A percentile compares a stretch with the other conserved stretches of the same genome.
These are phyloP conservation scores for Hypoxylon sp. DNA, from an alignment of 2,329 filamentous ascomycete species.

Conservation along the genomic window DNA sequence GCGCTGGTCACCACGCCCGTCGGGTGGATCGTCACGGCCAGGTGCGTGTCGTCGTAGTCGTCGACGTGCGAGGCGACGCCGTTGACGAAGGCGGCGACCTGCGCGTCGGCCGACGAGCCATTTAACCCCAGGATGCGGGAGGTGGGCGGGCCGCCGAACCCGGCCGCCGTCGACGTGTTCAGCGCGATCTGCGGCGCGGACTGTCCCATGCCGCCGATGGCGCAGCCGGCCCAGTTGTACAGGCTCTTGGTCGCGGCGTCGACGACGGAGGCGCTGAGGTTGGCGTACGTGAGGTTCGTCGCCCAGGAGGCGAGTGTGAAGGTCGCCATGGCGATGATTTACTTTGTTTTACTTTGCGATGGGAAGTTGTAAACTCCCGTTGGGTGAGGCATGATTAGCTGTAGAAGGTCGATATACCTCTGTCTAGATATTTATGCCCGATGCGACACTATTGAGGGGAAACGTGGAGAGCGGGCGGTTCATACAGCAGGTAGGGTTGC, in stretches of 20 bases:
- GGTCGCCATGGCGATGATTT: constrained; percentile 57
- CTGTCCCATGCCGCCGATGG: constrained; percentile 62
- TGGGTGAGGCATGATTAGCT: too few relatives aligned
- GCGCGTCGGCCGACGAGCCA: constrained; percentile 55
- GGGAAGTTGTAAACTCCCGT: too few relatives aligned
- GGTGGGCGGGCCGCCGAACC: constrained; percentile 50
- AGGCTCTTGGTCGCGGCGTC: constrained; percentile 60
- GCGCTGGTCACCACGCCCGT: constrained; percentile 63
- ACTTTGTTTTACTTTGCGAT: not conserved
- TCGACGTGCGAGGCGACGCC: constrained; percentile 67
- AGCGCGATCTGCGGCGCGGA: constrained; percentile 55
- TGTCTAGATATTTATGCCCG: too few relatives aligned
- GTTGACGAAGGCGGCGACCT: constrained; percentile 64
- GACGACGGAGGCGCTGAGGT: constrained; percentile 56
- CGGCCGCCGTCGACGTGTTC: constrained; percentile 42
- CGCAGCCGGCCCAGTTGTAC: constrained; percentile 67
- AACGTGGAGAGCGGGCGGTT: not conserved
- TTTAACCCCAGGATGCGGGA: constrained; percentile 51
- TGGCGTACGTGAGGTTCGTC: constrained; percentile 54
- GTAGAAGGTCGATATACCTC: too few relatives aligned
- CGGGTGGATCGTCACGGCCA: constrained; percentile 67
- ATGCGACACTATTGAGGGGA: not conserved
- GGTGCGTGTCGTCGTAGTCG: constrained; percentile 68
- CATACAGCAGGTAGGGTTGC: too few relatives aligned
- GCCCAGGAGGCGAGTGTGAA: constrained; percentile 61